phyloP scores from a whole-genome alignment of 352 stramenopile species.

The Phytophthora megakarya region DNA sequence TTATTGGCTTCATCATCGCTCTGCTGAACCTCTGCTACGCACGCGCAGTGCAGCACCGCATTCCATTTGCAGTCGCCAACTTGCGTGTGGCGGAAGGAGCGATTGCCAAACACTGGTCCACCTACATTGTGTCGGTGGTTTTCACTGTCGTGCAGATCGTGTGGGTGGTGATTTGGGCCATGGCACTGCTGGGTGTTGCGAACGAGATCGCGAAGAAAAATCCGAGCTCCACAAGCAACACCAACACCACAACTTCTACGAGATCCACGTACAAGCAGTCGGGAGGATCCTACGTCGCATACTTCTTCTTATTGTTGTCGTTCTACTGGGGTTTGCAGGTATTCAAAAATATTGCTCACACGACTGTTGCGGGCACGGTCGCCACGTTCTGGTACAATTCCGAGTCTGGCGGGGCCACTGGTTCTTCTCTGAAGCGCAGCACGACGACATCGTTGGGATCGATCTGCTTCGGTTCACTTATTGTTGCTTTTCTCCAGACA shows the following conservation, averaged over 20 bases:
- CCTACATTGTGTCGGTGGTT: constrained; percentile 86
- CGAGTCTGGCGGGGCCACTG: constrained; percentile 86
- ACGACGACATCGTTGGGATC: constrained; percentile 94
- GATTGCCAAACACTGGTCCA: constrained; percentile 89
- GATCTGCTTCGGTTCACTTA: constrained; percentile 95
- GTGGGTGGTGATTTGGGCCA: constrained; percentile 90
- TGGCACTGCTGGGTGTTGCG: constrained; percentile 88
- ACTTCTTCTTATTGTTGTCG: constrained; percentile 73
- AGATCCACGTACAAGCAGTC: constrained; percentile 45
- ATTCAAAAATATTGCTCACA: constrained; percentile 94
- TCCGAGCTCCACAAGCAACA: constrained; percentile 29
- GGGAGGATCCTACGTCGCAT: constrained; percentile 42
- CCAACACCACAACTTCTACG: constrained; percentile 23
- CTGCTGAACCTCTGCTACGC: constrained; percentile 89
- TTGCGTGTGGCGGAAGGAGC: constrained; percentile 87
- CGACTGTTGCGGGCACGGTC: constrained; percentile 91
- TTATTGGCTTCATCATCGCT: constrained; percentile 66
- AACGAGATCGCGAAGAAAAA: constrained; percentile 74
- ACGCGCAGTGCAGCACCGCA: constrained; percentile 83
- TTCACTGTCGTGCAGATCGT: constrained; percentile 89
- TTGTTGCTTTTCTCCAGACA: constrained; percentile 94
- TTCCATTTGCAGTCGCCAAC: constrained; percentile 95
- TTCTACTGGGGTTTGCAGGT: constrained; percentile 95
- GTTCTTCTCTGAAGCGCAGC: constrained; percentile 79
- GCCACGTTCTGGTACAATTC: constrained; percentile 96